Evolutionary conservation across 331 rosid species (phyloP).

Genomic region (Prunus yedoensis): DNA sequence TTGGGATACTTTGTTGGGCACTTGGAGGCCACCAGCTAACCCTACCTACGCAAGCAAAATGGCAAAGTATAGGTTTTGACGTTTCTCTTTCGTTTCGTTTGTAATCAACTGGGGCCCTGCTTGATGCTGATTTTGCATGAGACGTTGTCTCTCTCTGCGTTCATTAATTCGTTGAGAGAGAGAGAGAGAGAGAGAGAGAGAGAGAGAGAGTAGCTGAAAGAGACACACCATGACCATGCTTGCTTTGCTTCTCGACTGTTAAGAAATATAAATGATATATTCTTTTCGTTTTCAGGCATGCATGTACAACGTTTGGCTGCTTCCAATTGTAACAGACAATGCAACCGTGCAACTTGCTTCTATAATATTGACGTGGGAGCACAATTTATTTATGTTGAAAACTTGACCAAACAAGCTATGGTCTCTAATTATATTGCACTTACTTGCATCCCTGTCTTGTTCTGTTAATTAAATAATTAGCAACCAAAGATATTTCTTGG

Average conservation of each 20-base stretch:
- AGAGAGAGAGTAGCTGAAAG: neutral
- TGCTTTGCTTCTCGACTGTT: neutral
- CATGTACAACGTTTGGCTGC: neutral
- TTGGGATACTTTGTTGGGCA: neutral
- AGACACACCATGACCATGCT: neutral
- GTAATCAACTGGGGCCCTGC: neutral
- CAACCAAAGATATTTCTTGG: too few relatives aligned
- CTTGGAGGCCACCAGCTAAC: neutral
- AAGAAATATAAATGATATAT: neutral
- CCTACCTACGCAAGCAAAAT: neutral
- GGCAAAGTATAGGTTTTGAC: conserved; percentile 10
- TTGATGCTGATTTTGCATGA: neutral
- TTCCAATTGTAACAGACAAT: neutral
- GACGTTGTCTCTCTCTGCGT: neutral
- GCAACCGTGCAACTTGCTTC: neutral
- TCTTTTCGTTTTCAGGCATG: neutral
- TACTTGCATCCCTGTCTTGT: too few relatives aligned
- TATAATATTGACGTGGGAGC: neutral
- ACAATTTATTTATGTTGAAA: too few relatives aligned
- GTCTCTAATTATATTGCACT: too few relatives aligned
- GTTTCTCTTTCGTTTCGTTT: neutral
- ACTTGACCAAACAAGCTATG: too few relatives aligned
- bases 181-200: too few relatives aligned
- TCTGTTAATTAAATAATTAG: too few relatives aligned
- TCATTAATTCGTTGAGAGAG: neutral